Evolutionary conservation across 2,329 filamentous ascomycete genomes (phyloP), one percentile per base, ranked within the genome.

Genomic region (Hirsutella thompsonii): DNA sequence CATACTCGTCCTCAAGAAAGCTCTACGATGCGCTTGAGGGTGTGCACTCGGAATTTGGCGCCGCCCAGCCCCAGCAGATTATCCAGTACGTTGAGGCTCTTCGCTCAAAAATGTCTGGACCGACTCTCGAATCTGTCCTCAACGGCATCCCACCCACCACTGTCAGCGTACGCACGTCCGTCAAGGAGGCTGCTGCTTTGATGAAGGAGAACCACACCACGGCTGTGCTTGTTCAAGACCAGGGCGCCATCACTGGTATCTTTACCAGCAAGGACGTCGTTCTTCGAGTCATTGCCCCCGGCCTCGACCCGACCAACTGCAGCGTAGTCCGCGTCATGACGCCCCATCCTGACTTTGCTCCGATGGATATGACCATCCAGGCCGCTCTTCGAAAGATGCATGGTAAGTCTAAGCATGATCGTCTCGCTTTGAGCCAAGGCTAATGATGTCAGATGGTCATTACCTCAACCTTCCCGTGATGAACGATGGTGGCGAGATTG

Each of bases 141-240:
- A 93, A 88, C 54, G 92, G 92, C 45, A 73, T 88, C 51, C 89
- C 92, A 8, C 92, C 92, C 4, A 90, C 85, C 2, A 96, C 92
- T 2, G 92, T 98, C 46, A 95, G 85, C 46, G 92, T 98, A 21
- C 76, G 92, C 47, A 98, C 92, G 5, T 93, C 90, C 6, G 92
- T 98, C 51, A 94, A 87, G 68, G 92, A 98, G 56, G 92, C 92
- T 42, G 92, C 92, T 14, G 77, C 83, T 50, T 66, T 94, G 61
- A 98, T 98, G 92, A 96, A 94, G 69, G 92, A 98, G 63, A 90
- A 98, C 66, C 92, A 94, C 63, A 98, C 92, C 16, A 98, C 92
- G 14, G 92, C 92, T 36, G 82, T 98, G 34, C 69, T 98, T 43
- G 92, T 98, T 14, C 89, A 95, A 64, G 92, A 98, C 60, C 87